A percentile compares a stretch with the other conserved stretches of the same genome.
These are phyloP conservation scores for Penicillium pancosmium DNA, from an alignment of 495 filamentous ascomycete species.

Conservation along the genomic window DNA sequence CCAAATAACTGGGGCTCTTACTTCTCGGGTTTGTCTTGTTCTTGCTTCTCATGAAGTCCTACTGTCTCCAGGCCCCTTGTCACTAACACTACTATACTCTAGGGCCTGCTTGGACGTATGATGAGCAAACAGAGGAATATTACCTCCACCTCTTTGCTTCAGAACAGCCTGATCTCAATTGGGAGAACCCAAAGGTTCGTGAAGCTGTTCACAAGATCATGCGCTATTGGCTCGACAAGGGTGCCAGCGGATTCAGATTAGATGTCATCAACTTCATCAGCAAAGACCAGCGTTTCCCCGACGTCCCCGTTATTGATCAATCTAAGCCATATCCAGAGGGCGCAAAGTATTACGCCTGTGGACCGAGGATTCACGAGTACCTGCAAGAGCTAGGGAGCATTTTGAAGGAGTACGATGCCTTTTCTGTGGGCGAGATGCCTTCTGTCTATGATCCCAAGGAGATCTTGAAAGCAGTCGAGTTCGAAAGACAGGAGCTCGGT, in stretches of 20 bases:
- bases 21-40: slow-evolving; percentile 48
- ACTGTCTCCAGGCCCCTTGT: too few species aligned
- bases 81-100: not conserved
- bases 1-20: slow-evolving; percentile 71
- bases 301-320: slow-evolving; percentile 59
- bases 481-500: slow-evolving; percentile 61
- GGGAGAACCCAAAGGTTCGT: slow-evolving; percentile 64
- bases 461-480: slow-evolving; percentile 60
- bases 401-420: slow-evolving; percentile 63
- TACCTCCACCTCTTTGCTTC: slow-evolving; percentile 69
- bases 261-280: slow-evolving; percentile 69
- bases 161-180: slow-evolving; percentile 74
- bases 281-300: slow-evolving; percentile 62
- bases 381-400: slow-evolving; percentile 64
- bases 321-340: slow-evolving; percentile 55
- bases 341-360: slow-evolving; percentile 61
- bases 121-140: slow-evolving; percentile 65
- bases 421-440: slow-evolving; percentile 74
- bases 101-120: slow-evolving; percentile 67
- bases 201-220: slow-evolving; percentile 68
- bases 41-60: too few species aligned
- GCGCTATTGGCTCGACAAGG: slow-evolving; percentile 72
- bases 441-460: slow-evolving; percentile 59
- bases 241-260: slow-evolving; percentile 69
- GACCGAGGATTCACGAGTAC: slow-evolving; percentile 68